Conservation (phyloP, 345 rosid species). For the Lepidium aucheri region DNA sequence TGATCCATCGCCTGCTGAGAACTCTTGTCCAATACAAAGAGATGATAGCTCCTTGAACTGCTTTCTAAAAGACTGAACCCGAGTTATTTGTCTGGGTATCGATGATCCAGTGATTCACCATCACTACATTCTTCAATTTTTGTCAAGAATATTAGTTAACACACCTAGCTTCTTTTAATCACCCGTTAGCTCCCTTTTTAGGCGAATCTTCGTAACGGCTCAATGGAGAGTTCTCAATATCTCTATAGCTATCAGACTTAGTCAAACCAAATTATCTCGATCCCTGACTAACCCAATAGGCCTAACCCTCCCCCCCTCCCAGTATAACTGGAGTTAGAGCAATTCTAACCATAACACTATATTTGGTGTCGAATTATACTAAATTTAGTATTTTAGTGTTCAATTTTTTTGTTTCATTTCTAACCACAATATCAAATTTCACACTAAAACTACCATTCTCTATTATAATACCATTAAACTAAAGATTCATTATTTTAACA, state of each 20-base stretch:
- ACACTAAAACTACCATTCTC: no score
- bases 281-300: no score
- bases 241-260: constrained; percentile 43
- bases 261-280: constrained; percentile 32
- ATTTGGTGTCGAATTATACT: no score
- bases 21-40: constrained; percentile 58
- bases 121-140: constrained; percentile 20
- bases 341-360: no score
- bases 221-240: constrained; percentile 27
- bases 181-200: constrained; percentile 29
- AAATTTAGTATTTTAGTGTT: no score
- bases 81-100: constrained; percentile 29
- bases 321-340: no score
- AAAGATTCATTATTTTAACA: no score
- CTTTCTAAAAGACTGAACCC: constrained; percentile 47
- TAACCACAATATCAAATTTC: no score
- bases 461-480: no score
- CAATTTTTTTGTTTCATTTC: no score
- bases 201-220: constrained; percentile 17
- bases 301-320: no score
- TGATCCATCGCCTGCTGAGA: constrained; percentile 61
- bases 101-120: constrained; percentile 27
- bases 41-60: constrained; percentile 61
- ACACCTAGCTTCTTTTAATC: constrained; percentile 51
- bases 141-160: constrained; percentile 27